Percentiles rank a stretch among this genome's conserved stretches.
Conservation (phyloP, 306 rosid genomes). For the Acacia crassicarpa region DNA sequence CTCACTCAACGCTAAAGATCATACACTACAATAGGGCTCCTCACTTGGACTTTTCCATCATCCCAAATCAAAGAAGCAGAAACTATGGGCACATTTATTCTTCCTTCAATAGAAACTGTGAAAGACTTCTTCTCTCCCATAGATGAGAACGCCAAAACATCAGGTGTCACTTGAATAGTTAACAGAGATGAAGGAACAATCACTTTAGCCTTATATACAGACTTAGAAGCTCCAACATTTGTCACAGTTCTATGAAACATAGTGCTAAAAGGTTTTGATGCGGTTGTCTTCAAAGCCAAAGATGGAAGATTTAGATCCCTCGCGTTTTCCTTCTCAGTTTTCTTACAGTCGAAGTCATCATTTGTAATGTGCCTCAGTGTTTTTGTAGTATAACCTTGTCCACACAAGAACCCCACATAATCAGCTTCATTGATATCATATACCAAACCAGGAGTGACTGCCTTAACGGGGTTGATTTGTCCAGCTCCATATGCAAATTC, state of each 20-base stretch:
- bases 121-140: neutral
- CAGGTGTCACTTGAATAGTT: conserved; percentile 10
- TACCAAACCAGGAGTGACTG: no score
- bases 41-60: conserved; percentile 17
- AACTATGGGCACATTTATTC: neutral
- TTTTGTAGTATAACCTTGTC: no score
- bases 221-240: neutral
- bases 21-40: conserved; percentile 16
- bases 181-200: neutral
- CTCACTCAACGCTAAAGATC: neutral
- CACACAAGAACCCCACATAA: no score
- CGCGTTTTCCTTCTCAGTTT: no score
- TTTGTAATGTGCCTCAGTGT: no score
- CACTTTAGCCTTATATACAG: neutral
- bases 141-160: neutral
- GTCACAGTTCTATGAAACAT: neutral
- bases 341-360: no score
- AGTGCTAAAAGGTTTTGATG: neutral
- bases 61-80: conserved; percentile 24
- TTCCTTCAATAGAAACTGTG: neutral
- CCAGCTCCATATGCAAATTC: no score
- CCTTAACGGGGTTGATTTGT: no score
- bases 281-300: conserved; percentile 1
- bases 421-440: no score
- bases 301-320: conserved; percentile 46